Base-by-base conservation (phyloP, 164 flowering plant genomes). In the Aristolochia contorta region DNA sequence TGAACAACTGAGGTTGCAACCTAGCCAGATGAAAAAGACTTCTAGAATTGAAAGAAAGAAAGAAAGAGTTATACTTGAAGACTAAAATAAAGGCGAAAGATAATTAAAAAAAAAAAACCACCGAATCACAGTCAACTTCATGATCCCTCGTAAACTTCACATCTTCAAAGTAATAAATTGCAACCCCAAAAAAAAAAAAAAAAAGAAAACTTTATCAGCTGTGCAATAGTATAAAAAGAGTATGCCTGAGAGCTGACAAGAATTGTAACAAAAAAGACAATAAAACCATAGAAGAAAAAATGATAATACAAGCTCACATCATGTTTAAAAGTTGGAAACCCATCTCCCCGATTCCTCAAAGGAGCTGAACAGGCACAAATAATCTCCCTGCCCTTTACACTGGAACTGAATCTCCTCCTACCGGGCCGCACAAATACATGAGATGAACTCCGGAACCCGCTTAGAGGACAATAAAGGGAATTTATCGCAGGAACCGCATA, bases 331-430 rank as follows among this genome's bases (percentile, higher is more conserved):
- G 60, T 21, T 27, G 73, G 64, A 23, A 69, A 47, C 4, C 65
- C 69, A 55, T 62, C 73, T 9, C 66, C 64, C 51, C 75, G 37
- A 47, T 73, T 71, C 56, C 65, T 67, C 0, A 84, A 74, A 57
- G 86, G 80, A 8, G 89, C 82, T 48, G 74, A 48, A 65, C 86
- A 89, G 55, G 79, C 81, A 66, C 86, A 82, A 37, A 73, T 72
- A 55, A 75, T 69, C 61, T 67, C 78, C 57, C 74, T 78, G 61
- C 66, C 63, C 22, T 25, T 22, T n/a, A 18, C 21, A 6, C 7
- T n/a, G 2, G 54, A 50, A 16, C 1, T 10, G 22, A n/a, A 6
- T 45, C 46, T 27, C 22, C 12, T 32, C 22, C 23, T 30, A 19
- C 2, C 0, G 2, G 54, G 54, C 18, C 20, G 22, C 1, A 22